Evolutionary conservation across 2,329 filamentous ascomycete genomes (phyloP).

Genomic region (Fonsecaea monophora): DNA sequence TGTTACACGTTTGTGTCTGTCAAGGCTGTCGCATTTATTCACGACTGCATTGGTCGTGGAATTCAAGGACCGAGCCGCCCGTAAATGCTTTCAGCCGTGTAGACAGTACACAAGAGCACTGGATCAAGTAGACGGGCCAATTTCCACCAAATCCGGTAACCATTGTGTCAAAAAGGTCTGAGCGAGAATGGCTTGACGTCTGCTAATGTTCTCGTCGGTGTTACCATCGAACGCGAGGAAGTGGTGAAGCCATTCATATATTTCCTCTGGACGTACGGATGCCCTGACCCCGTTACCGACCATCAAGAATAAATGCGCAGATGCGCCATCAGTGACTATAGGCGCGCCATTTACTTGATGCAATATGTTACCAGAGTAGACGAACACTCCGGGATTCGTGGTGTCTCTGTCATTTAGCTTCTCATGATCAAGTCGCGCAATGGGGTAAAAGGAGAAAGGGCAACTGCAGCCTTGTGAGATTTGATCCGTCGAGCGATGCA

Average conservation of each 20-base stretch:
- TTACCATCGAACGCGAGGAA: not conserved
- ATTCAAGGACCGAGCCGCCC: not conserved
- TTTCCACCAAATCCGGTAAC: slow-evolving; percentile 38
- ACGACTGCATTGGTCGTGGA: slow-evolving; percentile 25
- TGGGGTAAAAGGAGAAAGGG: not conserved
- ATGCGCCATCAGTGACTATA: not conserved
- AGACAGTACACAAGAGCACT: not conserved
- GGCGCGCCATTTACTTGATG: not conserved
- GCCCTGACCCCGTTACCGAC: not conserved
- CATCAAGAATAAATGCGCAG: not conserved
- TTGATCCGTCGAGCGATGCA: not conserved
- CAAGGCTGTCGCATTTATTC: slow-evolving; percentile 40
- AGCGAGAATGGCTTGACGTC: slow-evolving; percentile 37
- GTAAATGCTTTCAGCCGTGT: not conserved
- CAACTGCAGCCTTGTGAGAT: not conserved
- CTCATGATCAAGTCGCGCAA: slow-evolving; percentile 33
- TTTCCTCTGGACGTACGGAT: not conserved
- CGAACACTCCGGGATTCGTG: not conserved
- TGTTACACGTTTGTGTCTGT: slow-evolving; percentile 39
- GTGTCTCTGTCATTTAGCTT: not conserved
- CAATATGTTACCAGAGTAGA: not conserved
- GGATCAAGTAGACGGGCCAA: slow-evolving; percentile 9
- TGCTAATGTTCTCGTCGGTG: not conserved
- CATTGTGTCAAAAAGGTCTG: slow-evolving; percentile 40
- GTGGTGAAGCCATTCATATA: not conserved